Evolutionary conservation across 1,284 basidiomycete genomes (phyloP).

Genomic region (Cryptococcus depauperatus): DNA sequence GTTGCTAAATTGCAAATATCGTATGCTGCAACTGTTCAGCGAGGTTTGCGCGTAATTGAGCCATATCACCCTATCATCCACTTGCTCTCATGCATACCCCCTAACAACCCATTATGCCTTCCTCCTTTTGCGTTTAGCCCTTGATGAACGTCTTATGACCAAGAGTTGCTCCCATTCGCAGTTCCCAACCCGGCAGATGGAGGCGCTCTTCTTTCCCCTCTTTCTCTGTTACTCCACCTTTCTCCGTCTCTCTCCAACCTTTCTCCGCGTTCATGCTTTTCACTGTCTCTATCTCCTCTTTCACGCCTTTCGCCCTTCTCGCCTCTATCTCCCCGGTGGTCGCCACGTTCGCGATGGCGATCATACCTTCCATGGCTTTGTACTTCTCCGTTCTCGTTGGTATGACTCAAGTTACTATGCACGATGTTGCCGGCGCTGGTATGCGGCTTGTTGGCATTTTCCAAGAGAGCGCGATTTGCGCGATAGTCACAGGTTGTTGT

Average conservation of each 20-base stretch:
- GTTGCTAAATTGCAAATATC: too few relatives aligned
- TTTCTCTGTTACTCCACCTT: neutral
- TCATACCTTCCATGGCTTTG: neutral
- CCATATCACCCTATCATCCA: too few relatives aligned
- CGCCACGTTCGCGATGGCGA: neutral
- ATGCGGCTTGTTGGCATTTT: slow-evolving; percentile 25
- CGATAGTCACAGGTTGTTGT: slow-evolving; percentile 43
- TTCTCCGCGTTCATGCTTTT: neutral
- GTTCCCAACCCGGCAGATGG: too few relatives aligned
- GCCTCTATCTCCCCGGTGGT: slow-evolving; percentile 5
- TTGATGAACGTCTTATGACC: too few relatives aligned
- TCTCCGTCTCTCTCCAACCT: neutral
- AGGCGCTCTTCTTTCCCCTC: neutral
- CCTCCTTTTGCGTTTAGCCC: too few relatives aligned
- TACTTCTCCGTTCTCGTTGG: neutral
- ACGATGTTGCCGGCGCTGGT: slow-evolving; percentile 3
- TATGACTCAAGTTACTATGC: slow-evolving; percentile 10
- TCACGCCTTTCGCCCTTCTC: neutral
- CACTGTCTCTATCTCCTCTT: neutral
- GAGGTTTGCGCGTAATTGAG: too few relatives aligned
- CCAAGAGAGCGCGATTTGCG: slow-evolving; percentile 41
- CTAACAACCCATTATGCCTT: too few relatives aligned
- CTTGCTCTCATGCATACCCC: too few relatives aligned
- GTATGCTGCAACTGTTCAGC: too few relatives aligned
- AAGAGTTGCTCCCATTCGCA: too few relatives aligned